Conservation (phyloP, 169 alveolate genomes). For the Plasmodium coatneyi region DNA sequence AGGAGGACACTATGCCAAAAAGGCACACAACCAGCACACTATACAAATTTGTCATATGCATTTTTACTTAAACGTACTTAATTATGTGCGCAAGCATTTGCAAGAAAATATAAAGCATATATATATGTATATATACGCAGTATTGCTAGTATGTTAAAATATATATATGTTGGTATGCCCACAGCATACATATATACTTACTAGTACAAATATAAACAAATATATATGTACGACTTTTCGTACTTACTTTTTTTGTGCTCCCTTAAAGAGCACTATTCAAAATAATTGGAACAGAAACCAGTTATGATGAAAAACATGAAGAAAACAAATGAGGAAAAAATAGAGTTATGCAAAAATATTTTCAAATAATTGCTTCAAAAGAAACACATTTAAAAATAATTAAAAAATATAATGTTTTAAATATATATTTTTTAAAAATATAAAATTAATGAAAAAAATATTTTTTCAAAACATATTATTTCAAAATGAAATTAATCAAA, state of each 20-base stretch:
- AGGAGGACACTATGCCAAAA: constrained; percentile 33
- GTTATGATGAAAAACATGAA: neutral
- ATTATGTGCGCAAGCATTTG: constrained; percentile 2
- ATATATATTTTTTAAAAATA: too few relatives aligned
- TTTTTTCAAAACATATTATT: neutral
- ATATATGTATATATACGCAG: neutral
- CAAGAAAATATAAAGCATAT: neutral
- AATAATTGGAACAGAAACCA: neutral
- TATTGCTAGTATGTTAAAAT: neutral
- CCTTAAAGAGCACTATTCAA: neutral
- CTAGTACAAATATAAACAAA: constrained; percentile 12
- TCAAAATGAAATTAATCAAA: neutral
- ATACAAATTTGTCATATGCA: constrained; percentile 2
- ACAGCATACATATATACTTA: neutral
- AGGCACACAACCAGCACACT: constrained; percentile 26
- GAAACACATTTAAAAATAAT: neutral
- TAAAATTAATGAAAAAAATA: neutral
- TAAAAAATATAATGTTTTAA: neutral
- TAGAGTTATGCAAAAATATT: neutral
- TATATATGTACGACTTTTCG: neutral
- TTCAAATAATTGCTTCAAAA: neutral
- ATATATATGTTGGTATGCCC: neutral
- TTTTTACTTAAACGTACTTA: neutral
- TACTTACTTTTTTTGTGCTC: neutral
- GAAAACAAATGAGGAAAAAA: neutral